A percentile compares a stretch with the other conserved stretches of the same genome.
These are phyloP conservation scores for Anthracocystis walkeri DNA, from an alignment of 1,284 basidiomycete species.

Conservation along the genomic window DNA sequence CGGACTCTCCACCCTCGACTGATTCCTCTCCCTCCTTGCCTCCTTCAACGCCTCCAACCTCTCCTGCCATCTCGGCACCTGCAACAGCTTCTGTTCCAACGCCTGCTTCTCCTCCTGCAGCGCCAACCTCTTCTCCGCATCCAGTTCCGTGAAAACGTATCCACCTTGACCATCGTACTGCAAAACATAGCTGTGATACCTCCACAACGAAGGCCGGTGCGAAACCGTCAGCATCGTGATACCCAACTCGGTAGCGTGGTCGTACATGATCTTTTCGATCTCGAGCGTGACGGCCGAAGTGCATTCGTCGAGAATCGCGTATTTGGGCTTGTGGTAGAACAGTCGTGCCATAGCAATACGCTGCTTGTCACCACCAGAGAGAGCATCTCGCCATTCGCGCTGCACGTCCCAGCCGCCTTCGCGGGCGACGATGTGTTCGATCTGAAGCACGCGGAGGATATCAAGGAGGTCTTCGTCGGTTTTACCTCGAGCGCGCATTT, in stretches of 20 bases:
- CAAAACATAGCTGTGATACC: constrained; percentile 88
- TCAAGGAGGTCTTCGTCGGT: constrained; percentile 79
- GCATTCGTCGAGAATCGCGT: constrained; percentile 95
- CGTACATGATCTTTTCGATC: constrained; percentile 94
- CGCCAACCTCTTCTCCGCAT: constrained; percentile 89
- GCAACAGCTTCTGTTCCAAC: constrained; percentile 68
- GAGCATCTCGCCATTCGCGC: constrained; percentile 90
- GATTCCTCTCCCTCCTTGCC: constrained; percentile 43
- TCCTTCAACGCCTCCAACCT: constrained; percentile 79
- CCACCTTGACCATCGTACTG: constrained; percentile 74
- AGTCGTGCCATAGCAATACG: constrained; percentile 94
- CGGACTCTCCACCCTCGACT: constrained; percentile 16
- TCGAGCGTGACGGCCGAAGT: constrained; percentile 93
- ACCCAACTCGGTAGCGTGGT: constrained; percentile 79
- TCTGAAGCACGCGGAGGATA: constrained; percentile 84
- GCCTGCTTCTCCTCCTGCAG: constrained; percentile 87
- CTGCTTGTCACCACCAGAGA: constrained; percentile 81
- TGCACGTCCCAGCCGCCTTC: constrained; percentile 93
- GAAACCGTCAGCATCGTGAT: constrained; percentile 70
- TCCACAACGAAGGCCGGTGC: constrained; percentile 84
- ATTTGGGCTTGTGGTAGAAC: constrained; percentile 97
- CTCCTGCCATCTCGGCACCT: constrained; percentile 82
- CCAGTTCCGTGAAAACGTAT: constrained; percentile 83
- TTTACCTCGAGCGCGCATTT: constrained; percentile 63
- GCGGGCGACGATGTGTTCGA: constrained; percentile 89